phyloP scores from a whole-genome alignment of 2,329 filamentous ascomycete genomes.

The Leptosphaerulina australis region DNA sequence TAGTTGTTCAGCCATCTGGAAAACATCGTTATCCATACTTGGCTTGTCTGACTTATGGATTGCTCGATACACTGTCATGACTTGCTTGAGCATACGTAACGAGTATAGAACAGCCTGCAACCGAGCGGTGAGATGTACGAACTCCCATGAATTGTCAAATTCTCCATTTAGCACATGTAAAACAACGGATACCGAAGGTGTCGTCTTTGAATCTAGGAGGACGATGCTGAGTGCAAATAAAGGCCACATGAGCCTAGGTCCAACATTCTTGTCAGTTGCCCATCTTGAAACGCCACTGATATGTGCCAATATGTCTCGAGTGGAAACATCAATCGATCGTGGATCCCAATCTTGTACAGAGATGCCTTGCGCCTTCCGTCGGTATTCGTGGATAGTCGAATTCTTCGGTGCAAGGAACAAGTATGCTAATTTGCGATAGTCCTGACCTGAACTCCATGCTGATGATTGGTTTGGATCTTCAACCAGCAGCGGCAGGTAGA shows the following conservation, averaged over 20 bases:
- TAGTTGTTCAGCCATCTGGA: constrained; percentile 26
- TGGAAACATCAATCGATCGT: neutral
- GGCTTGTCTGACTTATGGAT: neutral
- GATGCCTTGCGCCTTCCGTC: constrained; percentile 45
- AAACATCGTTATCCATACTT: neutral
- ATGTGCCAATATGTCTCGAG: constrained; percentile 21
- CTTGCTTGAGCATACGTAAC: constrained; percentile 50
- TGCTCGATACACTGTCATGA: constrained; percentile 34
- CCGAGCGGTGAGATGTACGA: constrained; percentile 49
- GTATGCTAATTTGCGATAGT: constrained; percentile 49
- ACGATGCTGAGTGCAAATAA: constrained; percentile 35
- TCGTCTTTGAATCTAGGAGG: constrained; percentile 27
- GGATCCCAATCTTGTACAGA: constrained; percentile 25
- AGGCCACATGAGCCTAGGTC: constrained; percentile 29
- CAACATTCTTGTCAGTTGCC: constrained; percentile 20
- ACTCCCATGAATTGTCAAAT: constrained; percentile 46
- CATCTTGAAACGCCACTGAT: constrained; percentile 25
- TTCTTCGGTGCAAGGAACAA: constrained; percentile 36
- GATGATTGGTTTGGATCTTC: constrained; percentile 53
- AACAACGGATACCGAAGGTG: constrained; percentile 25
- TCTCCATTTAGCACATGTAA: constrained; percentile 36
- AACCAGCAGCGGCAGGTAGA: constrained; percentile 70
- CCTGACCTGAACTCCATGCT: constrained; percentile 50
- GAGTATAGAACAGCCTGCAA: constrained; percentile 53
- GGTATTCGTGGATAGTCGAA: constrained; percentile 44